These are phyloP conservation scores for Ustilago tritici DNA, from an alignment of 1,284 basidiomycete species.

Conservation along the genomic window DNA sequence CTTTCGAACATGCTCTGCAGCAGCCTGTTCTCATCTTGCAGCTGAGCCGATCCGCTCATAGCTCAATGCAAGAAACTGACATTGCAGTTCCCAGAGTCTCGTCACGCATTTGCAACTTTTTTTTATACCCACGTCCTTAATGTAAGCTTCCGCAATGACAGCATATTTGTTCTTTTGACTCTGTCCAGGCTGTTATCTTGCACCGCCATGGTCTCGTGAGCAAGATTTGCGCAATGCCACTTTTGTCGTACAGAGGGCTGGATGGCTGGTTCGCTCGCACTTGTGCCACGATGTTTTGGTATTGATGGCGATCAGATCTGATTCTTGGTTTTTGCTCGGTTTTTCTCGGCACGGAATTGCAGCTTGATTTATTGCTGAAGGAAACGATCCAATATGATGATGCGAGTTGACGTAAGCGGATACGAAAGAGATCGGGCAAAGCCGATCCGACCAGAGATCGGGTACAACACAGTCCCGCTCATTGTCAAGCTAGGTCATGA, in stretches of 20 bases:
- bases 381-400: no score
- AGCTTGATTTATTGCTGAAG: background rate
- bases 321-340: background rate
- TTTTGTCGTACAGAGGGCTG: background rate
- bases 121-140: background rate
- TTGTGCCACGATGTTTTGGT: background rate
- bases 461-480: no score
- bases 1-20: background rate
- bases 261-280: background rate
- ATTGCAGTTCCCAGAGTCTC: background rate
- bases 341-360: background rate
- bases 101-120: background rate
- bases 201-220: background rate
- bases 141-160: conserved; percentile 3
- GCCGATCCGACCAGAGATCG: no score
- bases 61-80: background rate
- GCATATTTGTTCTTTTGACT: background rate
- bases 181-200: background rate
- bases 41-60: background rate
- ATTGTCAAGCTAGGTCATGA: no score
- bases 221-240: no score
- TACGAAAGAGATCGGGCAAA: no score
- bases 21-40: background rate
- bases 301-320: background rate
- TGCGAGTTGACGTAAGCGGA: no score